A percentile compares a stretch with the other conserved stretches of the same genome.
Conservation (phyloP, 164 flowering plant genomes). For the Magnolia officinalis region DNA sequence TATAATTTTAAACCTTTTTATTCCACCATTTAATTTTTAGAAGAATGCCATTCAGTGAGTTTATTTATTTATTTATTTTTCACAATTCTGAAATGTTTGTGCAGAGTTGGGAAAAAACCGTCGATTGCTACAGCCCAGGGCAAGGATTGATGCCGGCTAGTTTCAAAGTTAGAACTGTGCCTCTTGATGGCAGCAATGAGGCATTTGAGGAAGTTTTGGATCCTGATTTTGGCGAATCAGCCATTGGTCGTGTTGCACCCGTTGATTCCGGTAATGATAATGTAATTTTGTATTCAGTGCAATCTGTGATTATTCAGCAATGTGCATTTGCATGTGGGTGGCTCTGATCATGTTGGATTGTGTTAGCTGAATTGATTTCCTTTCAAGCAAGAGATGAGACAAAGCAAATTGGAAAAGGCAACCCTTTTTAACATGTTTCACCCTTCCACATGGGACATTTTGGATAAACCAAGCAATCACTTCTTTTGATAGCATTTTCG, state of each 20-base stretch:
- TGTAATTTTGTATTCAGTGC: not conserved
- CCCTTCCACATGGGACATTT: too few species aligned
- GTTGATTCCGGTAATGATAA: constrained; percentile 76
- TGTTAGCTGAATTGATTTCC: too few species aligned
- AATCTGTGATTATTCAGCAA: not conserved
- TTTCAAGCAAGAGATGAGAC: too few species aligned
- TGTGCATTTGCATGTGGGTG: too few species aligned
- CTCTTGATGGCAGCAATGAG: constrained; percentile 60
- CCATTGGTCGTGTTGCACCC: constrained; percentile 97
- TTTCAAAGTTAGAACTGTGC: constrained; percentile 76
- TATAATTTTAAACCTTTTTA: too few species aligned
- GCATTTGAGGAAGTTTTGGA: constrained; percentile 74
- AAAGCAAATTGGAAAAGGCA: too few species aligned
- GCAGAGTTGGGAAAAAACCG: constrained; percentile 97
- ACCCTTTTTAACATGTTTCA: too few species aligned
- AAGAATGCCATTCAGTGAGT: not conserved
- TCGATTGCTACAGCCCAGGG: constrained; percentile 92
- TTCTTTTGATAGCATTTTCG: too few species aligned
- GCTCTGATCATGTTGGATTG: too few species aligned
- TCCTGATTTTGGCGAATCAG: constrained; percentile 97
- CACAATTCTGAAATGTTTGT: not conserved
- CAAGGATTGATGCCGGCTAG: constrained; percentile 98
- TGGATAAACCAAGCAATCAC: too few species aligned
- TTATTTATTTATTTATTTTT: not conserved
- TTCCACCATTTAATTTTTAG: not conserved